A percentile compares a stretch with the other conserved stretches of the same genome.
Evolutionary conservation across 495 filamentous ascomycete genomes (phyloP).

Genomic region (Neurospora sublineolata): DNA sequence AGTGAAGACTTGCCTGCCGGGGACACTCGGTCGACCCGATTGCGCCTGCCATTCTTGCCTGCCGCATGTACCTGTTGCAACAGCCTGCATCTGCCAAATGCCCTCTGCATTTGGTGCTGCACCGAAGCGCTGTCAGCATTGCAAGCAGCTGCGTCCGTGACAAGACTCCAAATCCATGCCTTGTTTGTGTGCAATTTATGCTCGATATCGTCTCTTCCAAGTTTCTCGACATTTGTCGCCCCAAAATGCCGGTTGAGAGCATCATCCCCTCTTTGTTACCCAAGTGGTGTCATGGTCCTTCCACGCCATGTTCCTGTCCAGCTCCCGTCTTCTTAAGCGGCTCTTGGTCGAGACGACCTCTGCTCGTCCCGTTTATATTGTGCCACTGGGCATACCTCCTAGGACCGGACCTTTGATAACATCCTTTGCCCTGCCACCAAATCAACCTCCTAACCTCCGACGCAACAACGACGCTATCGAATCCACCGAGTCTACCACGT

Average conservation of each 20-base stretch:
- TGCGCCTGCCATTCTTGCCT: not conserved
- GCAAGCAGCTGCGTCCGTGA: not conserved
- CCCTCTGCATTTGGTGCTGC: not conserved
- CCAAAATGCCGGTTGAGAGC: not conserved
- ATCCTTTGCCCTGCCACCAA: not conserved
- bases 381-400: not conserved
- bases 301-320: not conserved
- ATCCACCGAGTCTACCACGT: not conserved
- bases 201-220: not conserved
- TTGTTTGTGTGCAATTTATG: not conserved
- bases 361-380: not conserved
- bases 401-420: not conserved
- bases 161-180: too few species aligned
- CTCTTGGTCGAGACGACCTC: not conserved
- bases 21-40: not conserved
- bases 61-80: too few species aligned
- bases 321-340: not conserved
- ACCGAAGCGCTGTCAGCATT: not conserved
- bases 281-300: not conserved
- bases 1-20: not conserved
- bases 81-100: not conserved
- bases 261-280: not conserved
- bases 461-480: not conserved
- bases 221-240: not conserved
- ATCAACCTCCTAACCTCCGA: not conserved